Conservation (phyloP, 495 filamentous ascomycete genomes). For the Tuber microsphaerosporum region DNA sequence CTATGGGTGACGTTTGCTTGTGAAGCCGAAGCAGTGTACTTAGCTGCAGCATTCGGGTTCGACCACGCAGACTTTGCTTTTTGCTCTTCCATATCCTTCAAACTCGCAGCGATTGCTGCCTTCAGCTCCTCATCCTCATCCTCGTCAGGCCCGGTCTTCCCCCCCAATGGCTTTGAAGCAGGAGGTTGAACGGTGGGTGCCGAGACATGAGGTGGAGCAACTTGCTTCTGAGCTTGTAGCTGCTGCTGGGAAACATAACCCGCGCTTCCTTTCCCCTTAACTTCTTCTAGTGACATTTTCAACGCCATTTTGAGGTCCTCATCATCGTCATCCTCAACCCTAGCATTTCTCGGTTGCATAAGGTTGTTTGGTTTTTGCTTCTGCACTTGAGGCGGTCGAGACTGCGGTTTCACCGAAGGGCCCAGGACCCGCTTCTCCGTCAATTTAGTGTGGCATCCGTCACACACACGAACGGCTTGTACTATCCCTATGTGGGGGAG, state of each 20-base stretch:
- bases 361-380: constrained; percentile 39
- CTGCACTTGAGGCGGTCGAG: constrained; percentile 20
- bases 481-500: constrained; percentile 88
- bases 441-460: constrained; percentile 86
- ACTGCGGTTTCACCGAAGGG: constrained; percentile 32
- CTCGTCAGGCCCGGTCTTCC: constrained; percentile 49
- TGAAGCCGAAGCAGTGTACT: constrained; percentile 41
- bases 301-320: constrained; percentile 88
- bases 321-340: constrained; percentile 82
- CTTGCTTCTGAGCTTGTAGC: constrained; percentile 40
- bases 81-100: constrained; percentile 96
- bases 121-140: constrained; percentile 91
- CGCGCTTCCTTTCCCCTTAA: constrained; percentile 57
- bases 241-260: constrained; percentile 63
- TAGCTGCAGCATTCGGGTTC: constrained; percentile 34
- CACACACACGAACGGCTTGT: constrained; percentile 89
- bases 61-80: constrained; percentile 59
- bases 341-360: constrained; percentile 85
- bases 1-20: constrained; percentile 48
- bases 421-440: constrained; percentile 60
- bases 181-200: constrained; percentile 37
- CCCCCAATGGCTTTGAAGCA: constrained; percentile 44
- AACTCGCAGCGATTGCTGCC: constrained; percentile 91
- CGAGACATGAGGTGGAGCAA: constrained; percentile 40
- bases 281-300: constrained; percentile 94